A percentile compares a stretch with the other conserved stretches of the same genome.
Evolutionary conservation across 2,329 filamentous ascomycete genomes (phyloP).

Genomic region (Tolypocladium tundrense): DNA sequence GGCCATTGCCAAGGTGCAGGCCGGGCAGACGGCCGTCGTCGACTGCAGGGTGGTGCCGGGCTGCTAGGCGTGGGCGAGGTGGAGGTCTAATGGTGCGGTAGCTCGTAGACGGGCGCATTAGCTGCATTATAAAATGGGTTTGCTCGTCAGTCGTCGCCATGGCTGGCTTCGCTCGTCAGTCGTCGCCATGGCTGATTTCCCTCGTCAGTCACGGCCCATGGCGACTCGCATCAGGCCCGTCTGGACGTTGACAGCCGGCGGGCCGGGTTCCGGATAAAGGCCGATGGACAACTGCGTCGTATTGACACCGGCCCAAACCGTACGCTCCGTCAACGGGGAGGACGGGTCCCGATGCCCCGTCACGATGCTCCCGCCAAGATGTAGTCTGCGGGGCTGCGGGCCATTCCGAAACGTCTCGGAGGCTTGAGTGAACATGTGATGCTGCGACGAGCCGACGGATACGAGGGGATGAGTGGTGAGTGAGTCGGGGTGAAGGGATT

Average conservation of each 20-base stretch:
- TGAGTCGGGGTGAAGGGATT: too few relatives aligned
- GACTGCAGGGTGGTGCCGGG: constrained; percentile 40
- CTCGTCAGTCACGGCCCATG: too few relatives aligned
- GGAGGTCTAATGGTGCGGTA: neutral
- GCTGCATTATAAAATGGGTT: neutral
- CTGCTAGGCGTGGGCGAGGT: constrained; percentile 18
- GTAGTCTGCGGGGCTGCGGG: neutral
- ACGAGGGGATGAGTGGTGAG: neutral
- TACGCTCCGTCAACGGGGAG: too few relatives aligned
- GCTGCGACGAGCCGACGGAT: neutral
- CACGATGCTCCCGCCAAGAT: neutral
- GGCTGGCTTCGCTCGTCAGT: too few relatives aligned
- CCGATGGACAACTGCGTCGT: too few relatives aligned
- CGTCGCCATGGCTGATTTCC: too few relatives aligned
- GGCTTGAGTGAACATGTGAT: neutral
- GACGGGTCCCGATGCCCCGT: too few relatives aligned
- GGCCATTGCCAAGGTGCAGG: constrained; percentile 40
- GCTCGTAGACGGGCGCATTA: neutral
- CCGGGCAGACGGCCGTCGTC: constrained; percentile 41
- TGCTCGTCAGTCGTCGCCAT: neutral
- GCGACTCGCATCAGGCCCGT: neutral
- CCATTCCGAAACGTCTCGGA: neutral
- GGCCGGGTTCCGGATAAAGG: too few relatives aligned
- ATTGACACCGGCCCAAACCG: too few relatives aligned
- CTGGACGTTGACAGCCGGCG: too few relatives aligned